Base-by-base conservation (phyloP, 2,329 filamentous ascomycete species). In the Xylariaceae sp. region DNA sequence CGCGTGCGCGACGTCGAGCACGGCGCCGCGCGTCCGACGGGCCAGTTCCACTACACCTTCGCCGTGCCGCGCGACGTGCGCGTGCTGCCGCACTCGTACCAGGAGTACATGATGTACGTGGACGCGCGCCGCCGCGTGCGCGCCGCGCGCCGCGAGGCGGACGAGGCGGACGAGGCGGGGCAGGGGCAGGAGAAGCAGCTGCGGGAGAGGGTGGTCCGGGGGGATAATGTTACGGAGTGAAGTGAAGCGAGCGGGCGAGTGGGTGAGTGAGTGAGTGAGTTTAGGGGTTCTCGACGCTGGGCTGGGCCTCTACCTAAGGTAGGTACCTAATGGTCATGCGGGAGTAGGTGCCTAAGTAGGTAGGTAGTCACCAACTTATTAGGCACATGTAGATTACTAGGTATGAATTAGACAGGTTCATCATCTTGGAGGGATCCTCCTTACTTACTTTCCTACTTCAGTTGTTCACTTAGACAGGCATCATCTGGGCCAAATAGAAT, bases 21-120 rank as follows among this genome's bases (percentile, higher is more conserved):
- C 35, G 58, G 59, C 22, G 68, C 69, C 31, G 73, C 75, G 16
- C 79, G 75, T 49, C 72, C 78, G 3, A 85, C 81, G 0, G 82
- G 82, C 4, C 78, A 82, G 47, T 86, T 87, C 61, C 83, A 84
- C 47, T 86, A 86, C 52, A 85, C 81, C 1, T 63, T 63, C 33
- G 46, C 53, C 2, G 59, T 63, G 29, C 58, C 60, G 12, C 52
- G 50, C 35, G 53, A 60, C 36, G 50, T 62, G 30, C 53, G 51
- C 14, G 60, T 63, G 13, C 39, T 63, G 35, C 60, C 60, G 15
- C 51, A 53, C 16, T 55, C 59, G 2, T 64, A 65, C 43, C 50
- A 61, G 33, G 59, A 65, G 42, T 61, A 60, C 42, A 62, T 66
- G 55, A 58, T 58, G 47, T 67, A 63, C 35, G 53, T 66, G 25